These are phyloP conservation scores for Pseudozyma flocculosa DNA, from an alignment of 1,284 basidiomycete species.

Conservation along the genomic window DNA sequence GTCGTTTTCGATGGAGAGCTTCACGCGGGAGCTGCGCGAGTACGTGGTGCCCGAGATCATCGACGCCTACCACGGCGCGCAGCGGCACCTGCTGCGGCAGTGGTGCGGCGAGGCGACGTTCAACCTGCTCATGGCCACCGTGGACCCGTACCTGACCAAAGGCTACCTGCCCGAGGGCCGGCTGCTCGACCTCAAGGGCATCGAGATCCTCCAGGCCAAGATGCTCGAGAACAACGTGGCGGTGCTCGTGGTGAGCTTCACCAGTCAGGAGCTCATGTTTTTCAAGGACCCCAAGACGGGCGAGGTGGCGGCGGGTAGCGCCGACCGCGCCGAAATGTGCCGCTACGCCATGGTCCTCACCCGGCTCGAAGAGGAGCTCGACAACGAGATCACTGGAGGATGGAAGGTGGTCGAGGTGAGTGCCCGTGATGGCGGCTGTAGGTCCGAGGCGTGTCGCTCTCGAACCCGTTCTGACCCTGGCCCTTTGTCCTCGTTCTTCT, in stretches of 20 bases:
- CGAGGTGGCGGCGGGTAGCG: conserved; percentile 81
- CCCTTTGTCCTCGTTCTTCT: no score
- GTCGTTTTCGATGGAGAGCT: conserved; percentile 77
- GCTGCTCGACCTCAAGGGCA: conserved; percentile 46
- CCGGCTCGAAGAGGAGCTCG: conserved; percentile 65
- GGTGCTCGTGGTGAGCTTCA: conserved; percentile 89
- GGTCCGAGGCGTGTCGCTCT: no score
- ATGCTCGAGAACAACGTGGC: conserved; percentile 76
- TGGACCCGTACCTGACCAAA: conserved; percentile 89
- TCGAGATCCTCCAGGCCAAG: conserved; percentile 55
- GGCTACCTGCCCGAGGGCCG: conserved; percentile 65
- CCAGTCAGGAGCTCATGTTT: conserved; percentile 87
- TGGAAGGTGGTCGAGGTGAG: conserved; percentile 94
- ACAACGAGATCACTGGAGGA: conserved; percentile 85
- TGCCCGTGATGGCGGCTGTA: not conserved
- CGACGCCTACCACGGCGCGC: conserved; percentile 88
- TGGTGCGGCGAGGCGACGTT: conserved; percentile 94
- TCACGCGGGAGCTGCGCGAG: conserved; percentile 87
- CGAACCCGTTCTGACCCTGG: no score
- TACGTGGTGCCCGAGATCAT: conserved; percentile 98
- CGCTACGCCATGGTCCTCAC: conserved; percentile 90
- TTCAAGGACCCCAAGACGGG: conserved; percentile 87
- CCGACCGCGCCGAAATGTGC: conserved; percentile 87
- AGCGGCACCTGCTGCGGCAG: conserved; percentile 76
- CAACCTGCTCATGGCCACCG: conserved; percentile 94